Conservation (phyloP, 2,329 filamentous ascomycete genomes). For the Colletotrichum orchidophilum region DNA sequence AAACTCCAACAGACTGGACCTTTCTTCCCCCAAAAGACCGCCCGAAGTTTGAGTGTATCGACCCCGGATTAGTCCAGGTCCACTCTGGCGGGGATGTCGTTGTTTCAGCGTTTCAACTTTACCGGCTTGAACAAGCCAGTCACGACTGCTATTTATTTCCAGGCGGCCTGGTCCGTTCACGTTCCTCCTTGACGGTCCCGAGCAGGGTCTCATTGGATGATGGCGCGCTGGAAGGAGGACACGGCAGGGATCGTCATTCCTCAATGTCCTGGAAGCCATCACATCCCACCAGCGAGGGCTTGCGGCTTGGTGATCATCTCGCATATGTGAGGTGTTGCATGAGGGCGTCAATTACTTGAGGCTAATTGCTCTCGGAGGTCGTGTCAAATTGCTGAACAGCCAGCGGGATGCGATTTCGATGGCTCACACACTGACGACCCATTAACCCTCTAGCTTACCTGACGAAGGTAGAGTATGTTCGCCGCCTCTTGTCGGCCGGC, state of each 20-base stretch:
- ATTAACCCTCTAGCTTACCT: not conserved
- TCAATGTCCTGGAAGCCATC: not conserved
- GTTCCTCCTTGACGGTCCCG: not conserved
- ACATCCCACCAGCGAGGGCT: not conserved
- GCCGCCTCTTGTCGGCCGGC: not conserved
- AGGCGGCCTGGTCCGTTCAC: conserved; percentile 5
- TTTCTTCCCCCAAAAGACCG: not conserved
- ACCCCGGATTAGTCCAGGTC: conserved; percentile 24
- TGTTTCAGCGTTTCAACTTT: conserved; percentile 35
- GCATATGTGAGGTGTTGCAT: not conserved
- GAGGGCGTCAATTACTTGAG: not conserved
- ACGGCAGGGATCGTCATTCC: not conserved
- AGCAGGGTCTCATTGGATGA: conserved; percentile 2
- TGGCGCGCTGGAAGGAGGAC: not conserved
- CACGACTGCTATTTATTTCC: conserved; percentile 9
- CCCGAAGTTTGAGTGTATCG: conserved; percentile 12
- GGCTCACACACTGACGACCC: not conserved
- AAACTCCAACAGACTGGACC: conserved; percentile 11
- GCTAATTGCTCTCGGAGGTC: not conserved
- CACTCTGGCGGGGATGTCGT: conserved; percentile 27
- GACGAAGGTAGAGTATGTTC: not conserved
- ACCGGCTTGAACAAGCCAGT: conserved; percentile 20
- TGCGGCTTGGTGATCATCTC: not conserved
- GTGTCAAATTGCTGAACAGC: not conserved
- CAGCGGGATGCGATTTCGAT: not conserved